A percentile compares a stretch with the other conserved stretches of the same genome.
These are phyloP conservation scores for Alternaria ventricosa DNA, from an alignment of 2,329 filamentous ascomycete genomes.

Conservation along the genomic window DNA sequence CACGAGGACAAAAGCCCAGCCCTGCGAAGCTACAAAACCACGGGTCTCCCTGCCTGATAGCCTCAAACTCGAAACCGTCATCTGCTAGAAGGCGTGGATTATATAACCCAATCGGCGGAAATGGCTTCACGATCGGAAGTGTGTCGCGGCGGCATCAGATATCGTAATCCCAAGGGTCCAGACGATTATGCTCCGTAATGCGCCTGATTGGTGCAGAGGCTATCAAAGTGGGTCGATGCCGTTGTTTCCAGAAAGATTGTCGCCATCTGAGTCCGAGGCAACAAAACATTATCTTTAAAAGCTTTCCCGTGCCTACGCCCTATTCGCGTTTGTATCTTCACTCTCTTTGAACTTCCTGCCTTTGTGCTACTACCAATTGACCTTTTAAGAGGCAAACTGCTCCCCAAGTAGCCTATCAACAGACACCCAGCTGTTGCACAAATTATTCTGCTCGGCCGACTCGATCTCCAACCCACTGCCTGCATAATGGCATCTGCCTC, in stretches of 20 bases:
- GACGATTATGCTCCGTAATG: slow-evolving; percentile 9
- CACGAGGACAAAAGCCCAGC: slow-evolving; percentile 6
- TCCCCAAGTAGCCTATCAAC: slow-evolving; percentile 7
- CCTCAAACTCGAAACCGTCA: background rate
- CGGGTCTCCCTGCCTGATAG: background rate
- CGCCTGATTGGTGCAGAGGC: slow-evolving; percentile 23
- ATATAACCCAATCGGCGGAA: slow-evolving; percentile 19
- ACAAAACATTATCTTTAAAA: slow-evolving; percentile 18
- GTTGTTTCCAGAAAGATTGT: slow-evolving; percentile 26
- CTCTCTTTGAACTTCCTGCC: slow-evolving; percentile 6
- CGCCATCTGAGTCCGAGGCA: slow-evolving; percentile 20
- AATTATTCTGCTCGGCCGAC: background rate
- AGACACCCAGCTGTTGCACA: background rate
- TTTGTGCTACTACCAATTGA: slow-evolving; percentile 18
- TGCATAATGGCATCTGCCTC: slow-evolving; percentile 44
- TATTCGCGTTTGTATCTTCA: background rate
- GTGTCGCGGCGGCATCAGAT: slow-evolving; percentile 13
- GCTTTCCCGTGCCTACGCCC: slow-evolving; percentile 1
- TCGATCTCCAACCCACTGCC: slow-evolving; percentile 1
- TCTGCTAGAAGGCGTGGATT: background rate
- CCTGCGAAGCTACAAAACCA: slow-evolving; percentile 13
- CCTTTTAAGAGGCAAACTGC: background rate
- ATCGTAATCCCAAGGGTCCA: slow-evolving; percentile 32
- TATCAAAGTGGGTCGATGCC: slow-evolving; percentile 15
- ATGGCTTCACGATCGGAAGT: slow-evolving; percentile 11